Evolutionary conservation across 768 basidiomycete species (phyloP).

Genomic region (Suillus decipiens): DNA sequence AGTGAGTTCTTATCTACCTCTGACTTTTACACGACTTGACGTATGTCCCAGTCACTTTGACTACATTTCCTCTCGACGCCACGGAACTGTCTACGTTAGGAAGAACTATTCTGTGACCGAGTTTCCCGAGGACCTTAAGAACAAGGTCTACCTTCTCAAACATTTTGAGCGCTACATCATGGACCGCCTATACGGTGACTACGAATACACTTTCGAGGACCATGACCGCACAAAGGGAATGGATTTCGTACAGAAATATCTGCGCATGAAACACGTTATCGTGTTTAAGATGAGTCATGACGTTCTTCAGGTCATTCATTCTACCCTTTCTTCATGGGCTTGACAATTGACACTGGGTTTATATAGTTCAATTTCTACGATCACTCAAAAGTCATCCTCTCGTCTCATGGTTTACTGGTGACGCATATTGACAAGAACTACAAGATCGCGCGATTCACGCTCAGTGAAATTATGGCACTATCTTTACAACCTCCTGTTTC

Average conservation of each 20-base stretch:
- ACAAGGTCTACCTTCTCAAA: constrained; percentile 89
- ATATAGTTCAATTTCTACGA: constrained; percentile 97
- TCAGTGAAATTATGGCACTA: constrained; percentile 68
- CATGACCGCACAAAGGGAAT: constrained; percentile 70
- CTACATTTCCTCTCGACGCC: constrained; percentile 71
- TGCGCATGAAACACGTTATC: constrained; percentile 96
- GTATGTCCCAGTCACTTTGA: constrained; percentile 73
- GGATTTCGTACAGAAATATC: constrained; percentile 95
- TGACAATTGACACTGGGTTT: background rate
- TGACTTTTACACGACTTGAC: background rate
- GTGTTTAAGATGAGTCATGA: constrained; percentile 97
- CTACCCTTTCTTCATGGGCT: constrained; percentile 4
- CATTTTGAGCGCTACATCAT: constrained; percentile 96
- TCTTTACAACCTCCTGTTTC: constrained; percentile 42
- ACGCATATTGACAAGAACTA: constrained; percentile 93
- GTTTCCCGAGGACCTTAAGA: constrained; percentile 83
- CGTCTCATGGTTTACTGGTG: constrained; percentile 73
- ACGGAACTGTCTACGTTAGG: constrained; percentile 68
- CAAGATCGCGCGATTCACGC: constrained; percentile 68
- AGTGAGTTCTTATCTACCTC: constrained; percentile 49
- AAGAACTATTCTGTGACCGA: constrained; percentile 68
- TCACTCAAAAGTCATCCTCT: constrained; percentile 92
- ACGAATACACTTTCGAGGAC: constrained; percentile 81
- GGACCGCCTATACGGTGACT: constrained; percentile 83
- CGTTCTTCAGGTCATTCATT: constrained; percentile 80